phyloP scores from a whole-genome alignment of 192 early-diverging fungal species.

The Dimargaris xerosporica region DNA sequence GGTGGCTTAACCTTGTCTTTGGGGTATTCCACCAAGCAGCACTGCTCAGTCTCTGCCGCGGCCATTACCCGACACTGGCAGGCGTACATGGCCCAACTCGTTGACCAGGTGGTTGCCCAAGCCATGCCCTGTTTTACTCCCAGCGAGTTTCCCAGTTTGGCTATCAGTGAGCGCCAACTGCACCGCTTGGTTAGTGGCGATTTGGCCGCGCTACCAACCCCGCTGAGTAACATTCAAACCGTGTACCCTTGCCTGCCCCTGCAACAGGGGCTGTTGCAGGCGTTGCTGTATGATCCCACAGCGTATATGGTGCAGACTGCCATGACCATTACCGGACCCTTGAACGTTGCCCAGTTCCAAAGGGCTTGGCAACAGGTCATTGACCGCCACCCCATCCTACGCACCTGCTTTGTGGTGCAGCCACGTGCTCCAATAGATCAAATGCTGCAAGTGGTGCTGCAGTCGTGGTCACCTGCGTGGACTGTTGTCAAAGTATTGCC shows the following conservation, averaged over 20 bases:
- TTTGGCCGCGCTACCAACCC: neutral
- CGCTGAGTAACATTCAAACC: neutral
- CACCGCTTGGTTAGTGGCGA: neutral
- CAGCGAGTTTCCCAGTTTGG: neutral
- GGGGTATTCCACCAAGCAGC: neutral
- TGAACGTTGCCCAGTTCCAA: neutral
- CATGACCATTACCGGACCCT: neutral
- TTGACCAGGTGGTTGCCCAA: neutral
- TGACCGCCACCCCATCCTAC: neutral
- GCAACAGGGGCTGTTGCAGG: neutral
- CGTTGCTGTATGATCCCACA: conserved; percentile 1
- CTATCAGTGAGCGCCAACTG: neutral
- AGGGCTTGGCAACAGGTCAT: neutral
- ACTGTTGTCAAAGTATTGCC: neutral
- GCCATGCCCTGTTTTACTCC: neutral
- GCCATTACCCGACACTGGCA: neutral
- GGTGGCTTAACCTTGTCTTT: neutral
- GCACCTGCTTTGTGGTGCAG: neutral
- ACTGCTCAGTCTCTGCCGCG: neutral
- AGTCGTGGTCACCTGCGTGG: neutral
- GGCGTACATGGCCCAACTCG: neutral
- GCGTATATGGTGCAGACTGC: conserved; percentile 9
- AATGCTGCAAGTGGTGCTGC: neutral
- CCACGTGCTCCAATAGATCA: neutral
- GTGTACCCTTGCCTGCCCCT: neutral